A percentile compares a stretch with the other conserved stretches of the same genome.
Evolutionary conservation across 345 rosid species (phyloP).

Genomic region (Camelina hispida): DNA sequence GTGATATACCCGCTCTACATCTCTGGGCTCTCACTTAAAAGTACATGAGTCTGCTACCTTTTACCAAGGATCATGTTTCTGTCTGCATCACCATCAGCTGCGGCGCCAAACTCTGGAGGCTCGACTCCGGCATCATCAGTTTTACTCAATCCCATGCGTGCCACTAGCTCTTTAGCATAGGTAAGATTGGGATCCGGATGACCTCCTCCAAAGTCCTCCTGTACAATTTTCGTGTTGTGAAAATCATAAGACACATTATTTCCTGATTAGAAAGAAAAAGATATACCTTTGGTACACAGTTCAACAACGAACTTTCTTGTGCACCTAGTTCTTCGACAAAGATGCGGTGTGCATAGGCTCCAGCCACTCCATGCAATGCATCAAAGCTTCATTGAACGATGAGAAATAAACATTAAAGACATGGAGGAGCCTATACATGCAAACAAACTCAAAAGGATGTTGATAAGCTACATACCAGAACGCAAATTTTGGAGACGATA

Average conservation of each 20-base stretch:
- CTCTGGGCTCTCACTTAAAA: neutral
- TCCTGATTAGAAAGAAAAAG: slow-evolving; percentile 1
- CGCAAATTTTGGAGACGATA: slow-evolving; percentile 77
- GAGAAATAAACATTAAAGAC: slow-evolving; percentile 19
- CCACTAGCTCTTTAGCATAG: slow-evolving; percentile 86
- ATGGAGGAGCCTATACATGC: slow-evolving; percentile 4
- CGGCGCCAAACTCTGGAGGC: slow-evolving; percentile 95
- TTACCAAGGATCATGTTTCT: slow-evolving; percentile 96
- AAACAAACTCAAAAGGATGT: slow-evolving; percentile 15
- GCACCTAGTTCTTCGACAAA: slow-evolving; percentile 95
- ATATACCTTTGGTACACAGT: slow-evolving; percentile 83
- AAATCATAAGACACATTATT: slow-evolving; percentile 1
- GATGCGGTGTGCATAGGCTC: slow-evolving; percentile 84
- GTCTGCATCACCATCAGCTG: slow-evolving; percentile 98
- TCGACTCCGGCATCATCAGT: slow-evolving; percentile 56
- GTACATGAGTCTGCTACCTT: slow-evolving; percentile 53
- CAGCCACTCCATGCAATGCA: slow-evolving; percentile 95
- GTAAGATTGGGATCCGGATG: slow-evolving; percentile 96
- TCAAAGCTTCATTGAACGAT: slow-evolving; percentile 65
- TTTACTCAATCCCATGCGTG: slow-evolving; percentile 88
- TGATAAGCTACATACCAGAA: slow-evolving; percentile 65
- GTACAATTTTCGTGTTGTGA: slow-evolving; percentile 26
- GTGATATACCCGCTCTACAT: neutral
- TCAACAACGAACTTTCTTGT: slow-evolving; percentile 76
- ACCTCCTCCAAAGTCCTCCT: slow-evolving; percentile 98